Base-by-base conservation (phyloP, 169 alveolate genomes). In the Plasmodium malariae region DNA sequence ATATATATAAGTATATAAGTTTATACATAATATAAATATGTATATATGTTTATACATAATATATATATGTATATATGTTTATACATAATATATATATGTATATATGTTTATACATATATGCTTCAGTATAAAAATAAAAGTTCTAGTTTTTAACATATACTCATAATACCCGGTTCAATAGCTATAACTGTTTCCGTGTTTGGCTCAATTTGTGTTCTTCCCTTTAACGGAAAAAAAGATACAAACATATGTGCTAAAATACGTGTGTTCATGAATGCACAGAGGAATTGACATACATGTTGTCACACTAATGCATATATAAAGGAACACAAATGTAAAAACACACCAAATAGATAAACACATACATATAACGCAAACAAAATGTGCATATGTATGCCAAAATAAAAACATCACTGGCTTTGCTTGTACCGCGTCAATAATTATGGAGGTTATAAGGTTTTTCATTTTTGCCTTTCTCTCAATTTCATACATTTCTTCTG, bases 131-230 rank as follows among this genome's bases (percentile, higher is more conserved):
- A 1, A 49, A n/a, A 51, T 49, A 54, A 28, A 24, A 49, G 17
- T 28, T 65, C 36, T 40, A 26, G 24, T 71, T 30, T n/a, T 60
- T 3, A 63, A 17, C 21, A 12, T 43, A n/a, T 54, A 17, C 4
- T n/a, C 30, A 17, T 9, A 88, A 37, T 89, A 94, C 96, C 99
- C 55, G 99, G 99, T 5, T 98, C 99, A 28, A 97, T 92, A 36
- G 98, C 98, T 49, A 96, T 93, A 62, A 97, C 98, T 26, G 99
- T 97, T 49, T 95, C 93, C 26, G 98, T 95, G 55, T 97, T 97
- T 24, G 97, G 96, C 14, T 95, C 96, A 9, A 97, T 95, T 93
- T 97, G 97, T 0, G 99, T 97, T 48, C 96, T 71, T 49, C 99
- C 99, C 96, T 94, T 36, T 5, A 26, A 65, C 2, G 43, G 17